Evolutionary conservation across 2,329 filamentous ascomycete genomes (phyloP).

Genomic region (Verticillium klebahnii): DNA sequence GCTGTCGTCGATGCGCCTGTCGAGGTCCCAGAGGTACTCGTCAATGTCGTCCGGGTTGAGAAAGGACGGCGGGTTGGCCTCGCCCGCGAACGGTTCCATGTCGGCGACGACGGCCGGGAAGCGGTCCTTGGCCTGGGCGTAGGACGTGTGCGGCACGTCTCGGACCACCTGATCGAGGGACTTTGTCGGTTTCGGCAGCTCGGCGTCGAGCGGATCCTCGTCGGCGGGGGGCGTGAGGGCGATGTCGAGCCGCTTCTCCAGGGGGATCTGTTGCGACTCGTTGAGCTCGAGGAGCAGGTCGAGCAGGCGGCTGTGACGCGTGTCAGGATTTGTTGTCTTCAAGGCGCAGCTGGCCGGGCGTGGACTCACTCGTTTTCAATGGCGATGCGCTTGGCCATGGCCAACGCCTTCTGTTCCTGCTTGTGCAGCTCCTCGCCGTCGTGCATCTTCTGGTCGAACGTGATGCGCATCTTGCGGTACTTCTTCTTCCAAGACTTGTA

Average conservation of each 20-base stretch:
- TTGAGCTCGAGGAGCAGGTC: slow-evolving; percentile 91
- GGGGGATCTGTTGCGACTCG: slow-evolving; percentile 71
- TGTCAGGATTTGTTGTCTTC: background rate
- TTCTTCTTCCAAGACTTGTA: slow-evolving; percentile 84
- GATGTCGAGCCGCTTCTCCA: slow-evolving; percentile 71
- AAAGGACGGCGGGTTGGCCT: slow-evolving; percentile 58
- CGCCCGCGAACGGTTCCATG: slow-evolving; percentile 43
- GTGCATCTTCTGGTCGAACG: slow-evolving; percentile 73
- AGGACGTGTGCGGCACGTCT: slow-evolving; percentile 48
- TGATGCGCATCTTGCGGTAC: slow-evolving; percentile 83
- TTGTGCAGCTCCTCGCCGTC: slow-evolving; percentile 79
- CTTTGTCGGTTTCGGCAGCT: slow-evolving; percentile 38
- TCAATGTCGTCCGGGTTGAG: slow-evolving; percentile 67
- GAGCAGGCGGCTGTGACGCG: slow-evolving; percentile 65
- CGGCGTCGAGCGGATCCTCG: slow-evolving; percentile 26
- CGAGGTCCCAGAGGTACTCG: slow-evolving; percentile 65
- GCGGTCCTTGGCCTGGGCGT: slow-evolving; percentile 53
- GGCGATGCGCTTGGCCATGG: slow-evolving; percentile 76
- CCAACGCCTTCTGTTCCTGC: slow-evolving; percentile 74
- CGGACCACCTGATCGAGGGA: slow-evolving; percentile 45
- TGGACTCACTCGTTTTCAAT: slow-evolving; percentile 85
- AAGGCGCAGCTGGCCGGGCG: background rate
- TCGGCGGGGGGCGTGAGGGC: slow-evolving; percentile 41
- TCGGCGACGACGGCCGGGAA: slow-evolving; percentile 54
- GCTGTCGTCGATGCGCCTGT: slow-evolving; percentile 42